A percentile compares a stretch with the other conserved stretches of the same genome.
Conservation (phyloP, 805 yeast genomes). For the Suhomyces faveliae region DNA sequence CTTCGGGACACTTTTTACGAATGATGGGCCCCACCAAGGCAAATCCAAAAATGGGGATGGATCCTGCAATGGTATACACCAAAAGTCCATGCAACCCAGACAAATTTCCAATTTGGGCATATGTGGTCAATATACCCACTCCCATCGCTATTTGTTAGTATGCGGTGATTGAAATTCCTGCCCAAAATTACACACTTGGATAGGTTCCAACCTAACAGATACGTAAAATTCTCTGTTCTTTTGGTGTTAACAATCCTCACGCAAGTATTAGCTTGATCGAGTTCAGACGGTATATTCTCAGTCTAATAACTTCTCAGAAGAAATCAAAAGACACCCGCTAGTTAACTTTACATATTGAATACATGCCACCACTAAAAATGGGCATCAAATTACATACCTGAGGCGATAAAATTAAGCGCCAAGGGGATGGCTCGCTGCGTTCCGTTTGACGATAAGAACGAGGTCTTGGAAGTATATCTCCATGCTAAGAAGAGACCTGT, state of each 20-base stretch:
- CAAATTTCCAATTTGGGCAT: slow-evolving; percentile 80
- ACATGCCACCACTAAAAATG: not conserved
- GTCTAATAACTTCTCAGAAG: slow-evolving; percentile 36
- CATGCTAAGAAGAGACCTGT: slow-evolving; percentile 50
- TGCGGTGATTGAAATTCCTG: no score
- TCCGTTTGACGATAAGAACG: slow-evolving; percentile 75
- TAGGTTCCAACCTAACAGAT: no score
- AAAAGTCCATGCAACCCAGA: slow-evolving; percentile 86
- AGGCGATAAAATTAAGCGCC: slow-evolving; percentile 85
- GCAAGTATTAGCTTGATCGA: slow-evolving; percentile 83
- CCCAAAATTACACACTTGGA: no score
- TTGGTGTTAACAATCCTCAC: slow-evolving; percentile 52
- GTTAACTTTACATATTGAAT: slow-evolving; percentile 7
- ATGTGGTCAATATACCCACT: slow-evolving; percentile 82
- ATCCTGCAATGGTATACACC: slow-evolving; percentile 76
- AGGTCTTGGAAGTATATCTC: slow-evolving; percentile 50
- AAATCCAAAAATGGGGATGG: slow-evolving; percentile 82
- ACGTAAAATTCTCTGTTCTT: no score
- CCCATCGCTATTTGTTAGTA: slow-evolving; percentile 61
- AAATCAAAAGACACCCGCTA: slow-evolving; percentile 48
- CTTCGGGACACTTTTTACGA: slow-evolving; percentile 77
- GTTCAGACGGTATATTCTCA: slow-evolving; percentile 74
- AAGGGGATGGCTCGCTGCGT: slow-evolving; percentile 78
- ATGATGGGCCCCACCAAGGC: slow-evolving; percentile 80
- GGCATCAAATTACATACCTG: slow-evolving; percentile 57